phyloP scores from a whole-genome alignment of 2,329 filamentous ascomycete species.

The Calycina marina region DNA sequence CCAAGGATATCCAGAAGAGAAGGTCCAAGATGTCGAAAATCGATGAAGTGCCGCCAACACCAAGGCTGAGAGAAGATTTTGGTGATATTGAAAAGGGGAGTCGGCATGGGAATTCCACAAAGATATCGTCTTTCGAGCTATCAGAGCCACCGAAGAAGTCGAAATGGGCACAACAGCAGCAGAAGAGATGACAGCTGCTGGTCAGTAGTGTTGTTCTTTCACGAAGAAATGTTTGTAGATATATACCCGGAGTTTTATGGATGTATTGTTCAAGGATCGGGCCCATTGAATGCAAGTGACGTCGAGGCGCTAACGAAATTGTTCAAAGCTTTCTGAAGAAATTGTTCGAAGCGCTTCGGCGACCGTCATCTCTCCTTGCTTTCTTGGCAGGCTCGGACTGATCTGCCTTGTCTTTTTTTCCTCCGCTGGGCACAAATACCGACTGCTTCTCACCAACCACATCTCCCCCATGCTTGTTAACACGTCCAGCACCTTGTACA shows the following conservation, averaged over 20 bases:
- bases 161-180: conserved; percentile 18
- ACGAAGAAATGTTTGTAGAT: conserved; percentile 4
- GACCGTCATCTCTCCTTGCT: conserved; percentile 24
- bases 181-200: conserved; percentile 11
- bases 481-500: conserved; percentile 33
- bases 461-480: conserved; percentile 31
- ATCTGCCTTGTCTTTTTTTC: conserved; percentile 33
- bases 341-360: conserved; percentile 64
- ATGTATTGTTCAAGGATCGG: background rate
- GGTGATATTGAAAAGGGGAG: conserved; percentile 46
- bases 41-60: conserved; percentile 45
- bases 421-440: conserved; percentile 53
- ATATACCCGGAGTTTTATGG: background rate
- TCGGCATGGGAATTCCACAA: conserved; percentile 4
- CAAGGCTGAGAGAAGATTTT: conserved; percentile 33
- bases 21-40: conserved; percentile 28
- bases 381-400: conserved; percentile 12
- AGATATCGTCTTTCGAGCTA: conserved; percentile 20
- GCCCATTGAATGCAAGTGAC: background rate
- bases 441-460: conserved; percentile 51
- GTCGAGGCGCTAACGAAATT: conserved; percentile 1
- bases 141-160: conserved; percentile 19
- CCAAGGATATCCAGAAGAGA: conserved; percentile 37
- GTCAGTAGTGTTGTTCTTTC: conserved; percentile 3
- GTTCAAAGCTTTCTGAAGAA: conserved; percentile 52